Evolutionary conservation across 2,329 filamentous ascomycete species (phyloP).

Genomic region (Aspergillus udagawae): DNA sequence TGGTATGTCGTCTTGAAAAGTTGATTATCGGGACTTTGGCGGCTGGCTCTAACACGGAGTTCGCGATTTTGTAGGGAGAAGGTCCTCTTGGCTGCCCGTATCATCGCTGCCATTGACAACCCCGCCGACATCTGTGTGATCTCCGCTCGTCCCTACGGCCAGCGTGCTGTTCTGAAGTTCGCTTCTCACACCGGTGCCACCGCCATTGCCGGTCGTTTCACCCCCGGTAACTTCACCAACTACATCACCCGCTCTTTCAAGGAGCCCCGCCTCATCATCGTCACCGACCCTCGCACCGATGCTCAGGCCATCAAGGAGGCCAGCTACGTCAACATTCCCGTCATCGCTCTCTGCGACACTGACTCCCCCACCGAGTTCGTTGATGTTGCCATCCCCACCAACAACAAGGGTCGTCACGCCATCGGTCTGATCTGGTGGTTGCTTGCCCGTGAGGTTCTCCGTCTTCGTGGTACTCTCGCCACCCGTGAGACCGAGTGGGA

Average conservation of each 20-base stretch:
- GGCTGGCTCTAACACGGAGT: slow-evolving; percentile 16
- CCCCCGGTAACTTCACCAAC: slow-evolving; percentile 99
- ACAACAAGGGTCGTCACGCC: slow-evolving; percentile 99
- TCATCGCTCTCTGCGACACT: slow-evolving; percentile 98
- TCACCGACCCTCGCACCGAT: slow-evolving; percentile 99
- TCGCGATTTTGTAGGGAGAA: slow-evolving; percentile 71
- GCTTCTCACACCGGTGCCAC: slow-evolving; percentile 96
- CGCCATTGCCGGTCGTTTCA: slow-evolving; percentile 99
- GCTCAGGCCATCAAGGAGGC: slow-evolving; percentile 99
- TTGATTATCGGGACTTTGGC: background rate
- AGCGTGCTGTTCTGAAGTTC: slow-evolving; percentile 99
- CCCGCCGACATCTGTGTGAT: slow-evolving; percentile 98
- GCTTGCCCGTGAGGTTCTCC: slow-evolving; percentile 98
- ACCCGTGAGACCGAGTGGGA: slow-evolving; percentile 97
- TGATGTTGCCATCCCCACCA: slow-evolving; percentile 99
- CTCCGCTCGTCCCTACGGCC: slow-evolving; percentile 98
- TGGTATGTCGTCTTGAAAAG: slow-evolving; percentile 60
- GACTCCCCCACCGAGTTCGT: slow-evolving; percentile 99
- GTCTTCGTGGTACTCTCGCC: slow-evolving; percentile 93
- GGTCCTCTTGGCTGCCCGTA: slow-evolving; percentile 96
- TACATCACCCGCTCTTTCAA: slow-evolving; percentile 99
- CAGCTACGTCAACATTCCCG: slow-evolving; percentile 99
- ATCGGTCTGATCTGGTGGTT: slow-evolving; percentile 99
- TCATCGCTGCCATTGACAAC: slow-evolving; percentile 99
- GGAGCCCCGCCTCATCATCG: slow-evolving; percentile 98